phyloP scores from a whole-genome alignment of 495 filamentous ascomycete genomes.

The Xylaria telfairii region DNA sequence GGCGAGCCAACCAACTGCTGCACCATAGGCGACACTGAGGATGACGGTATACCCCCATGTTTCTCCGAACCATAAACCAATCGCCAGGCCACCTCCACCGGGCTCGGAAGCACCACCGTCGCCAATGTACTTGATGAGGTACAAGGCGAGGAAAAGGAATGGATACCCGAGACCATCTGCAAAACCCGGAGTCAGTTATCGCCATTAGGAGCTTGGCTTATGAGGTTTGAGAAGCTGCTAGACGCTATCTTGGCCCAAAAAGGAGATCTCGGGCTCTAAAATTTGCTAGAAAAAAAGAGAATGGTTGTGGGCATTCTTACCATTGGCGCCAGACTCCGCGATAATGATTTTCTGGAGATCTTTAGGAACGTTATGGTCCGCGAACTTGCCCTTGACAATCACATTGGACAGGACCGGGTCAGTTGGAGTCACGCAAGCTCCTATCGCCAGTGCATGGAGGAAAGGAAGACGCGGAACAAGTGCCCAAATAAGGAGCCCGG shows the following conservation, averaged over 20 bases:
- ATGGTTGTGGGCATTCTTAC: too few species aligned
- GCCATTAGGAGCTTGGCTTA: too few species aligned
- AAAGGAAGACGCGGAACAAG: conserved; percentile 76
- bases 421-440: conserved; percentile 87
- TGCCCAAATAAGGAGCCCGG: conserved; percentile 77
- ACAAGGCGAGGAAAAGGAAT: conserved; percentile 85
- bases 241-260: too few species aligned
- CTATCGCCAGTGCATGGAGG: conserved; percentile 79
- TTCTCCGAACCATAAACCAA: conserved; percentile 85
- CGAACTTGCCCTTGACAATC: conserved; percentile 93
- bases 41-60: conserved; percentile 86
- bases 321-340: conserved; percentile 90
- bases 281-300: too few species aligned
- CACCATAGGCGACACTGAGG: conserved; percentile 79
- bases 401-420: conserved; percentile 89
- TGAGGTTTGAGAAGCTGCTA: too few species aligned
- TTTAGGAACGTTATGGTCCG: conserved; percentile 85
- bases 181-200: too few species aligned
- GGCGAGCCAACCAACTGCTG: conserved; percentile 77
- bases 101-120: conserved; percentile 51
- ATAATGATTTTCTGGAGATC: conserved; percentile 85
- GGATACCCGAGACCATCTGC: conserved; percentile 95
- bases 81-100: conserved; percentile 69
- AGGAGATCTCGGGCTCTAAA: too few species aligned
- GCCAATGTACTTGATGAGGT: conserved; percentile 77